Evolutionary conservation across 495 filamentous ascomycete species (phyloP), one percentile per base, ranked within the genome.

Genomic region (Neurospora tetraspora): DNA sequence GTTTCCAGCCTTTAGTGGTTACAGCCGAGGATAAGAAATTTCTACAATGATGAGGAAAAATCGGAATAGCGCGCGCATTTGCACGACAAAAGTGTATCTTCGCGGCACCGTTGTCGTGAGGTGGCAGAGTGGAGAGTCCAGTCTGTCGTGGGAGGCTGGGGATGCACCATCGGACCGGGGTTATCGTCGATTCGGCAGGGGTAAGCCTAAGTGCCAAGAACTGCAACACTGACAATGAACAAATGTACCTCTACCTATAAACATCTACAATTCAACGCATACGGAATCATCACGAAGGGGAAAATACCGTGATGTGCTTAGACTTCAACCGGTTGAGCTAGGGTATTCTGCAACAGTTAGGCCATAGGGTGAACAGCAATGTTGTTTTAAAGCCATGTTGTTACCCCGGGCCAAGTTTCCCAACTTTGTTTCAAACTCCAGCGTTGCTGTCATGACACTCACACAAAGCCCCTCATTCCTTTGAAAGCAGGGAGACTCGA

Each of bases 381-480:
- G 10, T 59, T 12, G 47, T 2, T 31, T 59, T 27, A 1, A 14
- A 27, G 20, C 14, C 20, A 14, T 59, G 47, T 27, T 59, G 11
- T 59, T 27, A 12, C 10, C 10, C 20, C 1, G 23, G 34, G 6
- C 31, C 53, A 65, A 31, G 27, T 65, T 65, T 18, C 27, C 27
- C 53, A 61, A 16, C 23, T 16, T 5, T 34, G 14, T 65, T 31
- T 6, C 6, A 18, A 65, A 16, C 53, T 34, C 27, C 53, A 65
- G 6, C 53, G 9, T 34, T 16, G 53, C 23, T 31, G 23, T 61
- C 5, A 31, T 4, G 27, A 36, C 27, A 11, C 37, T 78, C 69
- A 81, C 39, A 86, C 85, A 76, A 88, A 87, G 31, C 83, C 83
- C 39, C 87, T 78, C 70, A 89, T 87, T 39, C 86, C 85, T 31